Base-by-base conservation (phyloP, 192 early-diverging fungal genomes). In the Umbelopsis ramanniana region DNA sequence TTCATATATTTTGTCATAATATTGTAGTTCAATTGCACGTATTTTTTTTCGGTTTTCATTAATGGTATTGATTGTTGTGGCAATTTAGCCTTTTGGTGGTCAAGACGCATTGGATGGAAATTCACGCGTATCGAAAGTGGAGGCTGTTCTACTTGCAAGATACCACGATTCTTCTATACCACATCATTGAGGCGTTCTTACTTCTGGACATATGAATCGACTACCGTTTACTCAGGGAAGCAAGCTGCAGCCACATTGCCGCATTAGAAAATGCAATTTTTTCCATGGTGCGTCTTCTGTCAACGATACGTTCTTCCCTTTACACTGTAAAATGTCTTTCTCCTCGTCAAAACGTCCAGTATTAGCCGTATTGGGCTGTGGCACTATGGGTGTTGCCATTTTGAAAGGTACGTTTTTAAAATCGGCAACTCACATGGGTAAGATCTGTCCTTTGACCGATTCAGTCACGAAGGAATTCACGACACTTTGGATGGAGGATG, bases 321-420 rank as follows among this genome's bases (percentile, higher is more conserved):
- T 12, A 38, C 6, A 12, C 7, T 26, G 19, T 63, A 26, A 14
- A 63, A 63, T 63, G 57, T 37, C 15, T 35, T 63, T 63, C 14
- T 35, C 2, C 12, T 6, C 57, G 29, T 37, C 57, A 19, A 63
- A 37, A 37, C 57, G 57, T 19, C 57, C 57, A 6, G 57, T 63
- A 19, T 55, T 83, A 46, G 78, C 81, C 48, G 69, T 87, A 33
- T 67, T 85, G 29, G 85, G 85, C 46, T 86, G 85, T 71, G 85
- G 85, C 23, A 86, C 83, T 50, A 86, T 86, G 85, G 85, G 85
- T 19, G 74, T 77, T 7, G 85, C 85, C 54, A 86, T 86, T 46
- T 72, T 86, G 33, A 72, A 77, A 12, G 85, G 85, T 40, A 63
- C 6, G 21, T 12, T 11, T 24, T 63, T 63, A 11, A 29, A 3